phyloP scores from a whole-genome alignment of 192 early-diverging fungal species.

The Coemansia sp. region DNA sequence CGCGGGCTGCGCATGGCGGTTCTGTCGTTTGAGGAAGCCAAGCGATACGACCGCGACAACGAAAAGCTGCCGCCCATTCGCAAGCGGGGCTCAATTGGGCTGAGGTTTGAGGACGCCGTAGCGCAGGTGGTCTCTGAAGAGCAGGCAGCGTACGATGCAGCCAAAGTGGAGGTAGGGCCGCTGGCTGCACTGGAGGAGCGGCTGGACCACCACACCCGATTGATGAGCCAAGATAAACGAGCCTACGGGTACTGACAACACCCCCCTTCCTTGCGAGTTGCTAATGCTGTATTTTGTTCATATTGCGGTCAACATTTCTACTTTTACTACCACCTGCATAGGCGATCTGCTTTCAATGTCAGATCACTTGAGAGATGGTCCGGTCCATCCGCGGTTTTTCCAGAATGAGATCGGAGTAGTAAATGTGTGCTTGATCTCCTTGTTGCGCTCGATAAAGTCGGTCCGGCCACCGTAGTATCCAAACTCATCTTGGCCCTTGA shows the following conservation, averaged over 20 bases:
- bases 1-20: conserved; percentile 90
- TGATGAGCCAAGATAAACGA: conserved; percentile 22
- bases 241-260: conserved; percentile 27
- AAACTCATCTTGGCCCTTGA: conserved; percentile 26
- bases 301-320: background rate
- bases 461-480: conserved; percentile 27
- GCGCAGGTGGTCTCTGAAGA: conserved; percentile 25
- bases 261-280: background rate
- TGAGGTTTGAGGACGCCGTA: conserved; percentile 31
- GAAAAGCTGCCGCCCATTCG: conserved; percentile 79
- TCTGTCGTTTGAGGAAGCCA: conserved; percentile 89
- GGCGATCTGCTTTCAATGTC: too few relatives aligned
- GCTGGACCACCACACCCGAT: conserved; percentile 30
- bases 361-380: too few relatives aligned
- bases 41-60: conserved; percentile 86
- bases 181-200: conserved; percentile 35
- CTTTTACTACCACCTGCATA: too few relatives aligned
- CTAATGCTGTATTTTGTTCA: background rate
- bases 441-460: conserved; percentile 30
- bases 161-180: conserved; percentile 21
- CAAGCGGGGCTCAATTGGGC: conserved; percentile 12
- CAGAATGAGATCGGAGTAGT: background rate
- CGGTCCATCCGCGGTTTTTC: too few relatives aligned
- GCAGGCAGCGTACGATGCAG: conserved; percentile 37
- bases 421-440: conserved; percentile 15